Percentiles rank a stretch among this genome's conserved stretches.
Evolutionary conservation across 148 eudicot species (phyloP).

Genomic region (Camellia lanceoleosa): DNA sequence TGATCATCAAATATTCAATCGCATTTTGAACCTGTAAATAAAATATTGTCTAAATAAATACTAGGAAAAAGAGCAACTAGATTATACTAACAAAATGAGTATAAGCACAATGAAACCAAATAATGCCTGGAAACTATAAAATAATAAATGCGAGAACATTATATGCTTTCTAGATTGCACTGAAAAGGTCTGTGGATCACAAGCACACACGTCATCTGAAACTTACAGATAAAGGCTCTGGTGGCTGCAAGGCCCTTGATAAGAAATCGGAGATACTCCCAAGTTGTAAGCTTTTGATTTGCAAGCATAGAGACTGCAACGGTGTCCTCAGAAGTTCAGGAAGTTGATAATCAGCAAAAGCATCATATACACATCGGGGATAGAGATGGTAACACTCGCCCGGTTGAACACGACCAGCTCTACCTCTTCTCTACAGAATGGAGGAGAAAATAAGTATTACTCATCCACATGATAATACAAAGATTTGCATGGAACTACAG

Average conservation of each 20-base stretch:
- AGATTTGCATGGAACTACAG: slow-evolving; percentile 1
- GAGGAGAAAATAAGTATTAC: slow-evolving; percentile 9
- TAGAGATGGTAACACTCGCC: slow-evolving; percentile 97
- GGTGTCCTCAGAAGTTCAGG: slow-evolving; percentile 99
- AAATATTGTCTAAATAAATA: slow-evolving; percentile 5
- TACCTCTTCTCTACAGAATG: slow-evolving; percentile 72
- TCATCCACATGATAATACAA: neutral
- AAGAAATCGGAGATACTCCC: slow-evolving; percentile 84
- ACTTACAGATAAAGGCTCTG: slow-evolving; percentile 87
- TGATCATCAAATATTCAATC: slow-evolving; percentile 78
- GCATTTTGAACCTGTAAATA: slow-evolving; percentile 88
- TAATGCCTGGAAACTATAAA: slow-evolving; percentile 1
- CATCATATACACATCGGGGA: slow-evolving; percentile 83
- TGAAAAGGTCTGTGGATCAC: neutral
- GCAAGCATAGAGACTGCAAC: slow-evolving; percentile 91
- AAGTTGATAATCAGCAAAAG: slow-evolving; percentile 90
- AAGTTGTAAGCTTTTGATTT: slow-evolving; percentile 86
- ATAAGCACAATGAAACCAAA: neutral
- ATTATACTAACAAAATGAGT: neutral
- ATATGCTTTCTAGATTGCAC: neutral
- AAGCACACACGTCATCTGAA: neutral
- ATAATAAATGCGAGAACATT: neutral
- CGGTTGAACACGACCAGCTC: slow-evolving; percentile 98
- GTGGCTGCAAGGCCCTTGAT: slow-evolving; percentile 86
- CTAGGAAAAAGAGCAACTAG: neutral